Evolutionary conservation across 345 rosid species (phyloP), one percentile per base, ranked within the genome.

Genomic region (Pistacia integerrima): DNA sequence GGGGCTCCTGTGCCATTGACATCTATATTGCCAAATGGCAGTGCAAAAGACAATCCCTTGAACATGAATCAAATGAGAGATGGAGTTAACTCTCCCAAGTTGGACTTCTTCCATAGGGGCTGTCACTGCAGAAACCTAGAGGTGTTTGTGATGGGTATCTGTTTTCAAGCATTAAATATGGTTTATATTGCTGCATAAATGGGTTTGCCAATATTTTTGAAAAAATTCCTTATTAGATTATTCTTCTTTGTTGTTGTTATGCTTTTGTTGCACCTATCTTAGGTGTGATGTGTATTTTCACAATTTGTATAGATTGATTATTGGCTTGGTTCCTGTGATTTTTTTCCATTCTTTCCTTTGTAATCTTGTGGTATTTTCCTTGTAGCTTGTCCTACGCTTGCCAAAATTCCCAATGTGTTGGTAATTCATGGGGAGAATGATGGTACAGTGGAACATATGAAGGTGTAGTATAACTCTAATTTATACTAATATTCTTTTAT

Each of bases 351-450:
- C 33, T 46, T 65, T 49, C 51, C 49, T 66, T 48, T n/a, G 4
- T 38, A 12, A 14, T 70, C 76, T 13, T 55, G 30, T 55, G 69
- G 6, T 46, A 13, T 61, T 33, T 74, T 51, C 25, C 59, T 22
- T 72, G 86, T 80, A 96, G 98, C 92, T 75, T 96, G 98, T 59
- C 98, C 98, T 8, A 70, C 81, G 51, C 91, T 96, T 70, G 82
- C 77, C 7, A 90, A 87, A 81, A 78, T 92, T 76, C 97, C 93
- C 30, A 87, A 89, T 64, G 98, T 92, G 59, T 80, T 93, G 88
- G 97, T 93, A 65, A 77, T 93, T 81, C 99, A 93, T 60, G 97
- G 98, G 81, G 98, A 96, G 85, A 85, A 94, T 79, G 97, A 96
- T 74, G 90, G 85, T 76, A 81, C 87, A 66, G 70, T 90, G 76